Evolutionary conservation across 176 grass and related monocot species (phyloP), one percentile per base, ranked within the genome.

Genomic region (Elaeis guineensis): DNA sequence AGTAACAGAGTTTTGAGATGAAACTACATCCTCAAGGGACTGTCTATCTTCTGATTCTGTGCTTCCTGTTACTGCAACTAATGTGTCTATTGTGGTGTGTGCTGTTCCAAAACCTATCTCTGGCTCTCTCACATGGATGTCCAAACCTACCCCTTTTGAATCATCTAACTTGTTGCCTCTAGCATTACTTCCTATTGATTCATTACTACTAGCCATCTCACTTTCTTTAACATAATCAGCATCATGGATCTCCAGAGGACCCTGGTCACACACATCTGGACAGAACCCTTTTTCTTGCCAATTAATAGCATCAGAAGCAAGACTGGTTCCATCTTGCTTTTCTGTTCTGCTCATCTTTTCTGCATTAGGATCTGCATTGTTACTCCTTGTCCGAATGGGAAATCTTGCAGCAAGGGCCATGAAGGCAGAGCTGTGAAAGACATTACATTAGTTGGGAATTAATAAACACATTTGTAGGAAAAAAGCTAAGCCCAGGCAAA

Each of bases 351-450:
- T 66, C 63, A 68, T 87, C 44, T 60, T 70, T 61, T 59, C 60
- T 68, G 57, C 50, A 53, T 52, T 17, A 17, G 26, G 44, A 16
- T 63, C 58, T 24, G 18, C 6, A 55, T n/a, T 63, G 19, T 21
- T 62, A 53, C 58, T 60, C 39, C 52, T 52, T 77, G 76, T 20
- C 52, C 16, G 25, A 69, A 58, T 26, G 58, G 88, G 88, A 81
- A 73, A 98, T 59, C 62, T 81, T 32, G 93, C 65, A 75, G 83
- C 83, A 75, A 98, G 73, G 56, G 81, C 66, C 79, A 98, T 92
- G 66, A 77, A 98, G 6, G 87, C 87, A 77, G 87, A 98, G 76
- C 93, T 98, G 59, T 69, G 64, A 62, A 78, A 72, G 69, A 80
- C 1, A 66, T 12, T 12, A 44, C 35, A 44, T 44, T 44, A 72